Conservation (phyloP, 371 early-diverging fungal species). For the Mucor saturninus region DNA sequence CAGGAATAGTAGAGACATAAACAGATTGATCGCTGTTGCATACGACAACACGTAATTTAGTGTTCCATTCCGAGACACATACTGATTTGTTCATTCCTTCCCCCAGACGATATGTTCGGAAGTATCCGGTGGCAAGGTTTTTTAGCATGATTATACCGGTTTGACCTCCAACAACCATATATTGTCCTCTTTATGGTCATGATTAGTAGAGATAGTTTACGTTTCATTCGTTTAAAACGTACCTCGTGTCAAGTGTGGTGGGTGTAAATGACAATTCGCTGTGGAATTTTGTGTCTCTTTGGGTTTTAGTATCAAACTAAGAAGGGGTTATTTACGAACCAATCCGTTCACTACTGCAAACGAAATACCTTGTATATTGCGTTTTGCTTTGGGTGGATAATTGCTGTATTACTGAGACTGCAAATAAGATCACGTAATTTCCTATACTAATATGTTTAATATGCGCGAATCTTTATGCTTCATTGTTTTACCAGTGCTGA, state of each 20-base stretch:
- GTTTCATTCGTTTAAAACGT: conserved; percentile 1
- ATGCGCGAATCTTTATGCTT: not conserved
- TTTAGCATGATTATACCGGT: conserved; percentile 78
- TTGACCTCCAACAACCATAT: conserved; percentile 85
- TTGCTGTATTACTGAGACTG: conserved; percentile 39
- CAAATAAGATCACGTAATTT: conserved; percentile 86
- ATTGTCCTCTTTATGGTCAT: conserved; percentile 20
- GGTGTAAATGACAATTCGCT: conserved; percentile 75
- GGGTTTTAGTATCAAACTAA: conserved; percentile 12
- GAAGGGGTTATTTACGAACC: no score
- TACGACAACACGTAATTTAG: conserved; percentile 53
- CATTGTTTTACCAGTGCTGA: conserved; percentile 17
- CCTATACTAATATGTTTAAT: conserved; percentile 46
- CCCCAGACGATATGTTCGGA: conserved; percentile 67
- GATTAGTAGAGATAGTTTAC: not conserved
- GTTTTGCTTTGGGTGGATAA: conserved; percentile 12
- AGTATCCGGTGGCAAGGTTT: conserved; percentile 66
- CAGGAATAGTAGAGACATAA: conserved; percentile 76
- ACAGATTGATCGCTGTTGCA: conserved; percentile 94
- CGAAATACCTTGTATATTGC: conserved; percentile 10
- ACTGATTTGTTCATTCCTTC: conserved; percentile 73
- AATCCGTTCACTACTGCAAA: no score
- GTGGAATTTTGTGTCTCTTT: not conserved
- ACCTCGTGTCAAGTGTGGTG: conserved; percentile 69
- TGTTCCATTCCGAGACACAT: conserved; percentile 51